These are phyloP conservation scores for Acanthamoeba royreba DNA, from an alignment of 208 protist genomes.

Conservation along the genomic window DNA sequence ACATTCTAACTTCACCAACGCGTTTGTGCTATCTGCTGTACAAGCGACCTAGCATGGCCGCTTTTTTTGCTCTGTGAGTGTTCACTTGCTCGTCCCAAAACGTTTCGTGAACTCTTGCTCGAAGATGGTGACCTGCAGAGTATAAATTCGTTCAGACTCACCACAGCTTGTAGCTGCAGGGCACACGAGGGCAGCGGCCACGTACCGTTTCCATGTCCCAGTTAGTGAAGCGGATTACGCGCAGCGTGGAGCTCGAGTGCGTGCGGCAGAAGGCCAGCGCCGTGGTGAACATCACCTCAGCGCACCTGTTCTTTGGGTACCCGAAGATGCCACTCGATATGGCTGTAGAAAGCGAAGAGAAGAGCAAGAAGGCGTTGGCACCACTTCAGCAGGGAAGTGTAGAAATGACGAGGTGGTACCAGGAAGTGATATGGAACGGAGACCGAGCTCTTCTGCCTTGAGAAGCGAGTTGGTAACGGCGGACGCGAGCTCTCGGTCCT, in stretches of 20 bases:
- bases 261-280: neutral
- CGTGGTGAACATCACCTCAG: constrained; percentile 38
- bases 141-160: neutral
- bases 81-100: too few relatives aligned
- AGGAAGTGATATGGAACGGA: constrained; percentile 8
- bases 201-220: constrained; percentile 43
- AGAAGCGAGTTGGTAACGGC: neutral
- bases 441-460: constrained; percentile 28
- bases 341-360: neutral
- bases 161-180: too few relatives aligned
- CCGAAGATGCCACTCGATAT: constrained; percentile 44
- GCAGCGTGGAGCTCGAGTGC: neutral
- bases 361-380: neutral
- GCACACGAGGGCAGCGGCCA: neutral
- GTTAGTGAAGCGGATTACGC: constrained; percentile 44
- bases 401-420: neutral
- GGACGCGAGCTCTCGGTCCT: neutral
- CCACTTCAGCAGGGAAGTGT: neutral
- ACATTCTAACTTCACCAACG: too few relatives aligned
- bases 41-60: too few relatives aligned
- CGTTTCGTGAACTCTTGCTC: neutral
- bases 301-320: constrained; percentile 37
- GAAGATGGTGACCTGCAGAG: neutral
- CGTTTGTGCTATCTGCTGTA: too few relatives aligned
- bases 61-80: too few relatives aligned